Percentiles rank a stretch among this genome's conserved stretches.
Conservation (phyloP, 805 yeast genomes). For the Isabelozyma rhagii region DNA sequence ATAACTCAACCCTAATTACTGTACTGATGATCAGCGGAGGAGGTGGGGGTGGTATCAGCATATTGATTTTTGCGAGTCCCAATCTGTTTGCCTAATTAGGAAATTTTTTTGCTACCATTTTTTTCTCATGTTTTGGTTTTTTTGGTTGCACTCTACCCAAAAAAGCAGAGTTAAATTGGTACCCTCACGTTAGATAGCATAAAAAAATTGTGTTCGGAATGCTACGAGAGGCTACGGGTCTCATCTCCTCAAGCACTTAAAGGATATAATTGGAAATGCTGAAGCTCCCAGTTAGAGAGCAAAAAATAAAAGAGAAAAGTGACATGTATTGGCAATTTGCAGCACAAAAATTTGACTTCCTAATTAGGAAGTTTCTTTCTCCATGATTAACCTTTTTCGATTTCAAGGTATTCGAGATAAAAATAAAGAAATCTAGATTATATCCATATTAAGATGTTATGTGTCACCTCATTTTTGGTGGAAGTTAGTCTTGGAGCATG, state of each 20-base stretch:
- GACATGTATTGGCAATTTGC: background rate
- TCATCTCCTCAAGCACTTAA: too few relatives aligned
- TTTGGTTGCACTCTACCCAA: background rate
- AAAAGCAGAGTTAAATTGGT: background rate
- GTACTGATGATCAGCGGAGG: background rate
- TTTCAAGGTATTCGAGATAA: background rate
- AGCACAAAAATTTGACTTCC: background rate
- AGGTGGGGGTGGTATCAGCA: background rate
- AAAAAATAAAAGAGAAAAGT: too few relatives aligned
- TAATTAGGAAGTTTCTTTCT: background rate
- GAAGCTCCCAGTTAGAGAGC: too few relatives aligned
- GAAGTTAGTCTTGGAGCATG: too few relatives aligned
- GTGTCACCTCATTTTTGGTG: background rate
- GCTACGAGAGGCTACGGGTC: background rate
- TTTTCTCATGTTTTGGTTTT: background rate
- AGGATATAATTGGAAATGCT: too few relatives aligned
- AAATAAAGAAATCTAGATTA: background rate
- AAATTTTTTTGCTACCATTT: background rate
- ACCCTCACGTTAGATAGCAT: background rate
- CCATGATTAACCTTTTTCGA: background rate
- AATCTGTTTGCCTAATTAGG: background rate
- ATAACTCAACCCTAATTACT: background rate
- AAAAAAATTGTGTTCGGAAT: background rate
- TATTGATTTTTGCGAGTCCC: background rate
- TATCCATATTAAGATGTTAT: background rate